Evolutionary conservation across 805 yeast genomes (phyloP), one percentile per base, ranked within the genome.

Genomic region (Grigorovia yakushimaensis): DNA sequence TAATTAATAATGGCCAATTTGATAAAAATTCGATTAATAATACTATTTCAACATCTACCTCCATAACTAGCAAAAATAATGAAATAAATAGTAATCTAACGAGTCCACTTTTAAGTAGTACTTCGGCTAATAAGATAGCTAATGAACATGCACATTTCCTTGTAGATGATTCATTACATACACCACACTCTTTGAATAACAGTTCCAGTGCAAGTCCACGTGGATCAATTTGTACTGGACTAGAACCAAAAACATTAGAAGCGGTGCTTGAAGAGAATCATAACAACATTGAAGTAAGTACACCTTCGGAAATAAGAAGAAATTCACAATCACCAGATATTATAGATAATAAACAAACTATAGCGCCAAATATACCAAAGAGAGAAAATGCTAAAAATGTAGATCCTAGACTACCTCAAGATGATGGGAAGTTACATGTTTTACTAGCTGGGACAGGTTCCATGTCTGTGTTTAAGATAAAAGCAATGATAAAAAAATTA

Each of bases 381-480:
- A 66, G 76, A 54, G 73, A 73, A 44, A 65, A 66, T 19, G 62
- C 71, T n/a, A 56, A 60, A 40, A 78, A 77, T 55, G 67, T 77
- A 38, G 88, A 84, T 58, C 81, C 82, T 4, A 71, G 84, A 17
- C 66, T 80, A 51, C 83, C 83, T 1, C 78, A 83, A 62, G 93
- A 88, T 60, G 96, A 88, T 64, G 89, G 88, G 13, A 88, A 87
- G 61, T 74, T 86, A 49, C 97, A 88, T 66, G 81, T 88, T 33
- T 70, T 88, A 51, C 71, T 88, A 51, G 96, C 93, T 7, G 88
- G 89, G 24, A 87, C 95, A 17, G 97, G 97, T 1, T 82, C 93
- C 5, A 82, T 88, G 37, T 91, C 95, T 23, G 82, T 91, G 9
- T 77, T 81, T 50, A 86, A 88, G 65, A 79, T 88, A 42, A 87